A percentile compares a stretch with the other conserved stretches of the same genome.
Evolutionary conservation across 2,329 filamentous ascomycete species (phyloP).

Genomic region (Davidsoniella eucalypti): DNA sequence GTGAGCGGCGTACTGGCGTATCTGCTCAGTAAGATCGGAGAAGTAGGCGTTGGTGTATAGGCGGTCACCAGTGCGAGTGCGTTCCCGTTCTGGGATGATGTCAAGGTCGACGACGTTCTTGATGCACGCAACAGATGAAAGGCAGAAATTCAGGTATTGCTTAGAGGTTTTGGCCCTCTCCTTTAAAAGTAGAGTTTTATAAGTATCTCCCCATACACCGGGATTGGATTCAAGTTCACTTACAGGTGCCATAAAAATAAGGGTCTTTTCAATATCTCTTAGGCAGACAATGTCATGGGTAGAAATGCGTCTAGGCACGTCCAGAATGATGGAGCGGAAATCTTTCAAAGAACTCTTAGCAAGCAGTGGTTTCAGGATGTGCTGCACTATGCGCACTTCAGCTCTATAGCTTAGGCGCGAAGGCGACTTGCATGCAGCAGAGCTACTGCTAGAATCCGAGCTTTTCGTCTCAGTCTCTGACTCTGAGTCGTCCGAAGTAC

Average conservation of each 20-base stretch:
- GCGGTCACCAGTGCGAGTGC: conserved; percentile 66
- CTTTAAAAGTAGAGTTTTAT: conserved; percentile 58
- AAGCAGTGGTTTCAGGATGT: conserved; percentile 63
- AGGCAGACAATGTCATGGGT: conserved; percentile 79
- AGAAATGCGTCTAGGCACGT: conserved; percentile 63
- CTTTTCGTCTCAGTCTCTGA: conserved; percentile 8
- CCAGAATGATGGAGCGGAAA: conserved; percentile 64
- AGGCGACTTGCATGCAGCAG: neutral
- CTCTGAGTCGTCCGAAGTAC: conserved; percentile 2
- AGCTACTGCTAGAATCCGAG: conserved; percentile 1
- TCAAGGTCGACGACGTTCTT: conserved; percentile 68
- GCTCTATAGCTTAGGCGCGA: conserved; percentile 8
- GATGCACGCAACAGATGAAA: conserved; percentile 77
- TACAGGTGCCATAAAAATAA: conserved; percentile 85
- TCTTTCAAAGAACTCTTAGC: conserved; percentile 56
- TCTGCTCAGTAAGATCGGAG: conserved; percentile 88
- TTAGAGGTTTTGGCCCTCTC: conserved; percentile 56
- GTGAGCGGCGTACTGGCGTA: conserved; percentile 74
- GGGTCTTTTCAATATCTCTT: conserved; percentile 82
- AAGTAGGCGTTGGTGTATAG: conserved; percentile 95
- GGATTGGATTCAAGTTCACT: conserved; percentile 46
- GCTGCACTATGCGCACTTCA: conserved; percentile 51
- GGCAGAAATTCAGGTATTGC: conserved; percentile 73
- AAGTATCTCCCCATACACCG: conserved; percentile 45
- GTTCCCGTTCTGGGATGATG: conserved; percentile 62